Evolutionary conservation across 2,329 filamentous ascomycete species (phyloP).

Genomic region (Stenocarpella maydis): DNA sequence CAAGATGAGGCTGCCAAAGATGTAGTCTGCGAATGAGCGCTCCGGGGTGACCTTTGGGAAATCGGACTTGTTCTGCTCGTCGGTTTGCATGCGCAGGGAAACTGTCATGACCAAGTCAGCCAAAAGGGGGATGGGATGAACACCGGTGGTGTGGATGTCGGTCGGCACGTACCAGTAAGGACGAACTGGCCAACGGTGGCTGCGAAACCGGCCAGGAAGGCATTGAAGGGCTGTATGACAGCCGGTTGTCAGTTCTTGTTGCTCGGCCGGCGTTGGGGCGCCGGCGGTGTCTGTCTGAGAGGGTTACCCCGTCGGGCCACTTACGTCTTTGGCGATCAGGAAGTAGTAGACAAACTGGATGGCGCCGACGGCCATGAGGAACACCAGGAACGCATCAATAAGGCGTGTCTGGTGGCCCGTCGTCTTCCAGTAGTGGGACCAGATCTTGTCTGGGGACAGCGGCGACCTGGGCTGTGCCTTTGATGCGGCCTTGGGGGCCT

Average conservation of each 20-base stretch:
- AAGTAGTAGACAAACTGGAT: slow-evolving; percentile 95
- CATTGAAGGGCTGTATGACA: slow-evolving; percentile 87
- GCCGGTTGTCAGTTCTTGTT: slow-evolving; percentile 38
- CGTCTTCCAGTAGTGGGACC: slow-evolving; percentile 78
- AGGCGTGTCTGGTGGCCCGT: slow-evolving; percentile 94
- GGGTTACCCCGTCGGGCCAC: slow-evolving; percentile 49
- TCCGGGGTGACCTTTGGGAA: slow-evolving; percentile 82
- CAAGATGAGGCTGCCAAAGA: slow-evolving; percentile 92
- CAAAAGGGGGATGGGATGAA: neutral
- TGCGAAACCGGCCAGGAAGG: slow-evolving; percentile 93
- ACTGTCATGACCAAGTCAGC: slow-evolving; percentile 49
- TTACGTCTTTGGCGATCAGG: slow-evolving; percentile 90
- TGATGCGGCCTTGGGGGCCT: slow-evolving; percentile 14
- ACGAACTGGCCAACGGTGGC: slow-evolving; percentile 98
- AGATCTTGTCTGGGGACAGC: slow-evolving; percentile 50
- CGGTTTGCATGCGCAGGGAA: slow-evolving; percentile 90
- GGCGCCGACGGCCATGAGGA: slow-evolving; percentile 84
- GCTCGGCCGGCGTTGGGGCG: no score
- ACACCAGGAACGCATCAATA: slow-evolving; percentile 89
- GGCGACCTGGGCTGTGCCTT: slow-evolving; percentile 16
- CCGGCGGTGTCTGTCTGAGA: neutral
- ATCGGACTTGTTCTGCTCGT: slow-evolving; percentile 79
- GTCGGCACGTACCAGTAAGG: slow-evolving; percentile 75
- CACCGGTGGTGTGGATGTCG: no score
- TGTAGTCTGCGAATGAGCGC: slow-evolving; percentile 94